These are phyloP conservation scores for Lichtheimia hyalospora DNA, from an alignment of 371 early-diverging fungal species.

Conservation along the genomic window DNA sequence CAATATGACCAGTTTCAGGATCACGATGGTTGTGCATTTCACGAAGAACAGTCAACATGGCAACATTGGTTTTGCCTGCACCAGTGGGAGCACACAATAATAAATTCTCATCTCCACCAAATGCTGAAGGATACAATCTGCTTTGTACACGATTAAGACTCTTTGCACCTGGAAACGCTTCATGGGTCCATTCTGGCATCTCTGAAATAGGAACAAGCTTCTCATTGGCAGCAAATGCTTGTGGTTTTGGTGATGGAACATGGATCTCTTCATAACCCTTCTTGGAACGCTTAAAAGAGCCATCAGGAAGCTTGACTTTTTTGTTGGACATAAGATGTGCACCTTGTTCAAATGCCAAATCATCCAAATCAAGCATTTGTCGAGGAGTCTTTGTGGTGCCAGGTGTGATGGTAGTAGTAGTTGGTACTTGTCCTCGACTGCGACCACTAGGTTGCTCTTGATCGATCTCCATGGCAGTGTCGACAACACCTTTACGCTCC, in stretches of 20 bases:
- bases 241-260: conserved; percentile 88
- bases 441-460: conserved; percentile 27
- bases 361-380: conserved; percentile 77
- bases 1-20: conserved; percentile 72
- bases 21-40: conserved; percentile 82
- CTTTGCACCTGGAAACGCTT: conserved; percentile 73
- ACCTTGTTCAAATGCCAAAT: conserved; percentile 88
- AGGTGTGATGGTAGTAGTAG: conserved; percentile 44
- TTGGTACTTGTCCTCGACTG: conserved; percentile 45
- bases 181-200: conserved; percentile 89
- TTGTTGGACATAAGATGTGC: conserved; percentile 97
- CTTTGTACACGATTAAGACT: conserved; percentile 94
- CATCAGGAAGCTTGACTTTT: conserved; percentile 90
- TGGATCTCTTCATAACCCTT: conserved; percentile 97
- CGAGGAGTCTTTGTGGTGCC: conserved; percentile 59
- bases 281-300: conserved; percentile 89
- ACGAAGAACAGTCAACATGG: conserved; percentile 92
- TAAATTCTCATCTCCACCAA: conserved; percentile 89
- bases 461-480: conserved; percentile 54
- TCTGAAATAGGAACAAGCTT: conserved; percentile 67
- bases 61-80: conserved; percentile 99
- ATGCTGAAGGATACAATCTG: conserved; percentile 85
- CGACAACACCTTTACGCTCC: conserved; percentile 71
- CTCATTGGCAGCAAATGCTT: conserved; percentile 68
- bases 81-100: conserved; percentile 99